Conservation (phyloP, 2,329 filamentous ascomycete genomes). For the Hypoxylon sp. region DNA sequence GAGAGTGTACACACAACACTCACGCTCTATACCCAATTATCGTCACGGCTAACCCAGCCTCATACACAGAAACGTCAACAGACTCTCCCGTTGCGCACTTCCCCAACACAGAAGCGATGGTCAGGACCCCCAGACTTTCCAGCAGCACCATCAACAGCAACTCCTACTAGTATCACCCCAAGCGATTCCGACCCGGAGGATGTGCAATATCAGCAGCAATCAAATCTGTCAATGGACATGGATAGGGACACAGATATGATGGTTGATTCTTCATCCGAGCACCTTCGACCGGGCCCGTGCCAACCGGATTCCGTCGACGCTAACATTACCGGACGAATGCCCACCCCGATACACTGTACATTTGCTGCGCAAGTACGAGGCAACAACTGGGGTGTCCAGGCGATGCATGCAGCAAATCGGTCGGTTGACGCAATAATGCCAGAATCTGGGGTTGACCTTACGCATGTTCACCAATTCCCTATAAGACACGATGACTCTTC, state of each 20-base stretch:
- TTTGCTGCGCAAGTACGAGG: slow-evolving; percentile 69
- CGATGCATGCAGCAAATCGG: slow-evolving; percentile 53
- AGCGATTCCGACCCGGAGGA: slow-evolving; percentile 59
- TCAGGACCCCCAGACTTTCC: slow-evolving; percentile 50
- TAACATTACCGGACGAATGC: slow-evolving; percentile 63
- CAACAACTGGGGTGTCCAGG: slow-evolving; percentile 61
- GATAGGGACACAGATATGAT: slow-evolving; percentile 67
- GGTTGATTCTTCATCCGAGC: slow-evolving; percentile 54
- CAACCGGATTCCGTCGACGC: slow-evolving; percentile 52
- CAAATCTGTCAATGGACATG: slow-evolving; percentile 49
- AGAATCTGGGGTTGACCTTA: slow-evolving; percentile 45
- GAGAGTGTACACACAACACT: not conserved
- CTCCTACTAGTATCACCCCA: slow-evolving; percentile 56
- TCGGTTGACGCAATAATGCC: slow-evolving; percentile 58
- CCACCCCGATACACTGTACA: slow-evolving; percentile 70
- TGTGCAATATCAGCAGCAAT: slow-evolving; percentile 45
- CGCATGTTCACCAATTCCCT: slow-evolving; percentile 52
- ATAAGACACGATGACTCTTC: slow-evolving; percentile 57
- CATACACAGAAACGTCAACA: slow-evolving; percentile 66
- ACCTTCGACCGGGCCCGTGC: slow-evolving; percentile 51
- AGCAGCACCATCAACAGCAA: slow-evolving; percentile 41
- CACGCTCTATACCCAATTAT: not conserved
- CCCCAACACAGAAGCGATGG: slow-evolving; percentile 57
- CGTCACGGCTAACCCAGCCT: slow-evolving; percentile 23
- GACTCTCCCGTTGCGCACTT: slow-evolving; percentile 64